Conservation (phyloP, 139 green algal species). For the Chlorella vulgaris region DNA sequence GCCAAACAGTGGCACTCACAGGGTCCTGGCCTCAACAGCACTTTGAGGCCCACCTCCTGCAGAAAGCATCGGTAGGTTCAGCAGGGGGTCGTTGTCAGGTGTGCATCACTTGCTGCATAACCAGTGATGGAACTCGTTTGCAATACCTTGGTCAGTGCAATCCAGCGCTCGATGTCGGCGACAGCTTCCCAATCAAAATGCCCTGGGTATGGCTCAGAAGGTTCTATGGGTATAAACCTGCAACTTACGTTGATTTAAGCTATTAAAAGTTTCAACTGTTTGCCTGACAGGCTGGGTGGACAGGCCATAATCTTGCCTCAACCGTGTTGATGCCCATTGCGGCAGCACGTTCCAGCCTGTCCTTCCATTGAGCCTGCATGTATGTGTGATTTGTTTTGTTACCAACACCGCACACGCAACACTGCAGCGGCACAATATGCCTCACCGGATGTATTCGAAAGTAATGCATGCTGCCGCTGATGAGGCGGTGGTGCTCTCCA, state of each 20-base stretch:
- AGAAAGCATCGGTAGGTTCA: neutral
- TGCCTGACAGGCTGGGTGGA: too few relatives aligned
- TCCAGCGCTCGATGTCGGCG: conserved; percentile 46
- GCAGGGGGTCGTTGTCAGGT: neutral
- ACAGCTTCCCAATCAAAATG: conserved; percentile 38
- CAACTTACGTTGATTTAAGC: too few relatives aligned
- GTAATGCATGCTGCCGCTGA: conserved; percentile 60
- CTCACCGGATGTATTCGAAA: conserved; percentile 56
- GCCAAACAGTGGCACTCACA: conserved; percentile 61
- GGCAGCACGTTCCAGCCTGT: conserved; percentile 48
- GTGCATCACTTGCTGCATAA: too few relatives aligned
- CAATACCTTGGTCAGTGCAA: conserved; percentile 36
- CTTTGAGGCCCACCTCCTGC: conserved; percentile 50
- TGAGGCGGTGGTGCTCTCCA: neutral
- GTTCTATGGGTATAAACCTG: conserved; percentile 70
- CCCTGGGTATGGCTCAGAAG: conserved; percentile 56
- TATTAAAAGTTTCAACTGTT: too few relatives aligned
- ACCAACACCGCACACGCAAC: too few relatives aligned
- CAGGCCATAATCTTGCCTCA: too few relatives aligned
- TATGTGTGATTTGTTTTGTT: too few relatives aligned
- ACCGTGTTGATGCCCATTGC: conserved; percentile 67
- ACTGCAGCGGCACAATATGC: too few relatives aligned
- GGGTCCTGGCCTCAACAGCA: conserved; percentile 62
- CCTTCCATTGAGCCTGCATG: conserved; percentile 58
- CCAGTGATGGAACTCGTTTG: neutral